Conservation (phyloP, 1,284 basidiomycete genomes). For the Farysia itapuensis region DNA sequence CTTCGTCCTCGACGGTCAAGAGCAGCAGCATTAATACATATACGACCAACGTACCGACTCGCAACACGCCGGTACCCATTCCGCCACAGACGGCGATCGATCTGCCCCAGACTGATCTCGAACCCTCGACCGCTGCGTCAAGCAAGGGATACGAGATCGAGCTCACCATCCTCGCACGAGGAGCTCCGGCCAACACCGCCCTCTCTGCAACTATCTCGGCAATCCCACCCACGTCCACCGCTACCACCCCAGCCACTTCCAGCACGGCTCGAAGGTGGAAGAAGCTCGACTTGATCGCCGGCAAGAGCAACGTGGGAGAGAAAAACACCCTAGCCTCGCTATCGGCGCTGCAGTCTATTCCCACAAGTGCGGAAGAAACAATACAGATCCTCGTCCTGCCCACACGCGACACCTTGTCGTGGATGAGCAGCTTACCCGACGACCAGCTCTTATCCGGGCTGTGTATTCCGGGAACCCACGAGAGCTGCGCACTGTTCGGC, state of each 20-base stretch:
- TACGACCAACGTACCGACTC: not conserved
- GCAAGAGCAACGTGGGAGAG: not conserved
- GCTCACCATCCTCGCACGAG: not conserved
- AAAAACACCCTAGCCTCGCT: not conserved
- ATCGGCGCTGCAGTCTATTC: slow-evolving; percentile 6
- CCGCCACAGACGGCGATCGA: not conserved
- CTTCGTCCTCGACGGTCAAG: not conserved
- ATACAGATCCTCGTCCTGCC: slow-evolving; percentile 36
- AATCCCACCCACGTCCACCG: not conserved
- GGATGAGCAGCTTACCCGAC: slow-evolving; percentile 24
- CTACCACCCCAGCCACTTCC: not conserved
- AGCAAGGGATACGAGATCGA: not conserved
- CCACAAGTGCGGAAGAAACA: not conserved
- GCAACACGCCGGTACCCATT: not conserved
- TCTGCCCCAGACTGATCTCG: not conserved
- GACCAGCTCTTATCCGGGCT: slow-evolving; percentile 18
- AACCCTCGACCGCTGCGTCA: not conserved
- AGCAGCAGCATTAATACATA: not conserved
- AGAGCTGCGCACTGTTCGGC: slow-evolving; percentile 40
- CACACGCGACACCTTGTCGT: slow-evolving; percentile 4
- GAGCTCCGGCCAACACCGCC: not conserved
- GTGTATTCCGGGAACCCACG: slow-evolving; percentile 48
- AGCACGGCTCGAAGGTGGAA: not conserved
- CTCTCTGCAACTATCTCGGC: not conserved
- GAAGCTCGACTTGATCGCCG: not conserved